These are phyloP conservation scores for Lantana camara DNA, from an alignment of 257 asterid genomes.

Conservation along the genomic window DNA sequence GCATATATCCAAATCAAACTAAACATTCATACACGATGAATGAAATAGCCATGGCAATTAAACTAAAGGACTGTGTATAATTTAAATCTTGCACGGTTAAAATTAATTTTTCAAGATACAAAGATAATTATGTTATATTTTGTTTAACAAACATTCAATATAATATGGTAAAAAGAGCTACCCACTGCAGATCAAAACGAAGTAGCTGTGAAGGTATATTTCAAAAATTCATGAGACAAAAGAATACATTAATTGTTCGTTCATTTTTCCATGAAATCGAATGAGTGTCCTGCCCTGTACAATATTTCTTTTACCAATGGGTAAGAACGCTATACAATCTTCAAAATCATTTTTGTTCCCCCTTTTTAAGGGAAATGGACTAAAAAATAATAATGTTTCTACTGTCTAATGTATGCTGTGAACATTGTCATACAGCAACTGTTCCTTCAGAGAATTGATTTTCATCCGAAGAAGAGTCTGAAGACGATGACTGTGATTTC, in stretches of 20 bases:
- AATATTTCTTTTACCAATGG: slow-evolving; percentile 47
- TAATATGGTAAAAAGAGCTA: no score
- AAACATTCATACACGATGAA: no score
- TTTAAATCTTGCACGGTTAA: no score
- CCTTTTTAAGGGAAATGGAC: slow-evolving; percentile 32
- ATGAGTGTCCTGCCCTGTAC: slow-evolving; percentile 33
- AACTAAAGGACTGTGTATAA: no score
- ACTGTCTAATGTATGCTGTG: slow-evolving; percentile 25
- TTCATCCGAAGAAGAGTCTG: slow-evolving; percentile 70
- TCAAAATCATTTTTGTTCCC: slow-evolving; percentile 6
- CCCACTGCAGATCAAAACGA: no score
- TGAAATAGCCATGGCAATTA: no score
- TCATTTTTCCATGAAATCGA: slow-evolving; percentile 29
- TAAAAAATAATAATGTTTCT: slow-evolving; percentile 17
- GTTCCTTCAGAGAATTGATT: slow-evolving; percentile 71
- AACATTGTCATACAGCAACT: slow-evolving; percentile 50
- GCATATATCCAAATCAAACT: no score
- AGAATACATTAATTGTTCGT: slow-evolving; percentile 23
- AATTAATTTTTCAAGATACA: no score
- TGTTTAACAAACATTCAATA: no score
- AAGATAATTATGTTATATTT: no score
- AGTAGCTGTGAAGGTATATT: no score
- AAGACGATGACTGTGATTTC: slow-evolving; percentile 50
- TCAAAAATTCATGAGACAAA: slow-evolving; percentile 42
- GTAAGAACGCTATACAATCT: slow-evolving; percentile 42